These are phyloP conservation scores for Agarophyton chilense DNA, from an alignment of 23 red algal genomes.

Conservation along the genomic window DNA sequence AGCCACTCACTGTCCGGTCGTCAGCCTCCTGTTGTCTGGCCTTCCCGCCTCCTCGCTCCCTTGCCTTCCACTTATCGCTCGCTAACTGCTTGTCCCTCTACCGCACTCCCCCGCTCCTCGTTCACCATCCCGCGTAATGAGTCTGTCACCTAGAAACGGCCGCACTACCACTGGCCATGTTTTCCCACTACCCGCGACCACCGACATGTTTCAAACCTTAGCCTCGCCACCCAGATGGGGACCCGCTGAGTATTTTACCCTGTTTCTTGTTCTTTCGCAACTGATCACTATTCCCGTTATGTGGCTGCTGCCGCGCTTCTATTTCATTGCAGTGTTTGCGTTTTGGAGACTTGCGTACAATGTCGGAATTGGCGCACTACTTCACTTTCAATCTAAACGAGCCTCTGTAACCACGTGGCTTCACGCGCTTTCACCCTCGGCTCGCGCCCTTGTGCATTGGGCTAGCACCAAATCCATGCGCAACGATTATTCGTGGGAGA, in stretches of 20 bases:
- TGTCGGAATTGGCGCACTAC: slow-evolving; percentile 72
- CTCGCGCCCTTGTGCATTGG: slow-evolving; percentile 24
- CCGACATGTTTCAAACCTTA: slow-evolving; percentile 78
- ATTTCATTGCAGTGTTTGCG: slow-evolving; percentile 73
- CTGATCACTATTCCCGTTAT: slow-evolving; percentile 18
- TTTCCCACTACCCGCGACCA: slow-evolving; percentile 64
- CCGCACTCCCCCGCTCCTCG: too few species aligned
- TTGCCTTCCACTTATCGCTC: background rate
- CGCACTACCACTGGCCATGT: background rate
- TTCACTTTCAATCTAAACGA: slow-evolving; percentile 64
- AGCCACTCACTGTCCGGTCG: too few species aligned
- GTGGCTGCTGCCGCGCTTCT: slow-evolving; percentile 31
- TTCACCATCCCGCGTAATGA: background rate
- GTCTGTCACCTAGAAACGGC: background rate
- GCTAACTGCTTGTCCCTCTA: background rate
- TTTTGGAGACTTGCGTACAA: slow-evolving; percentile 97
- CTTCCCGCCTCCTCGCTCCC: too few species aligned
- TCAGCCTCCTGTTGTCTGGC: too few species aligned
- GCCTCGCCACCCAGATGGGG: slow-evolving; percentile 57
- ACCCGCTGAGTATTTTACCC: slow-evolving; percentile 59
- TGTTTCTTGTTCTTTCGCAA: slow-evolving; percentile 24
- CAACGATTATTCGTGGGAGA: slow-evolving; percentile 45
- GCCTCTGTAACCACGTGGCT: slow-evolving; percentile 60
- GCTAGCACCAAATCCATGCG: slow-evolving; percentile 39
- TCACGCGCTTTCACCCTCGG: slow-evolving; percentile 31